Base-by-base conservation (phyloP, 2,329 filamentous ascomycete genomes). In the Aspergillus costaricaensis region DNA sequence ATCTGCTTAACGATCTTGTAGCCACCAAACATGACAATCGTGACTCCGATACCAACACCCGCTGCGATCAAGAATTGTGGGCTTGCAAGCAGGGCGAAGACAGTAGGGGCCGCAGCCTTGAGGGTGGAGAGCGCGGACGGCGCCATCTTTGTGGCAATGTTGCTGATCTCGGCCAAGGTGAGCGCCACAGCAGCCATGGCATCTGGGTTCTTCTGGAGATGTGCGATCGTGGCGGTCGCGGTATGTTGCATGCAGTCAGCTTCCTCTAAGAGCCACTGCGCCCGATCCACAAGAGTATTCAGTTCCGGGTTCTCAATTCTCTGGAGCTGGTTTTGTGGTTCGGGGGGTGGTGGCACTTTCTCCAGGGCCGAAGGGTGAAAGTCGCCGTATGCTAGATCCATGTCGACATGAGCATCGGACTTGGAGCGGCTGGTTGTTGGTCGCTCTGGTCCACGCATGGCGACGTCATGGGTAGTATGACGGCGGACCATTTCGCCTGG, bases 1-100 rank as follows among this genome's bases (percentile, higher is more conserved):
- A 98, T 91, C 68, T 88, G 89, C 82, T 97, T 96, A 78, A 99
- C 88, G 74, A 99, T 97, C 79, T 96, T 98, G 85, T 92, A 98
- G 5, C 95, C 94, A 57, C 95, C 95, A 62, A 99, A 91, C 75
- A 95, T 93, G 69, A 99, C 91, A 8, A 98, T 88, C 0, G 95
- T 98, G n/a, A 96, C 88, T 14, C 95, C 95, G 0, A 96, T 88
- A 0, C 91, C 91, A 14, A 96, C 87, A 47, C 93, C 91, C 0
- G 91, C 92, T 4, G 92, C 92, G 69, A 99, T 96, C 64, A 97
- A 85, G 73, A 99, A 99, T 72, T 99, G 92, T 0, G 95, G 95
- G 59, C 90, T 93, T 0, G 91, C 88, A 3, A 99, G 85, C 21
- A 99, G 84, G 0, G 89, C 91, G 68, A 96, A 94, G 19, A 96